Percentiles rank a stretch among this genome's conserved stretches.
These are phyloP conservation scores for Termitomyces sp. DNA, from an alignment of 768 basidiomycete species.

Conservation along the genomic window DNA sequence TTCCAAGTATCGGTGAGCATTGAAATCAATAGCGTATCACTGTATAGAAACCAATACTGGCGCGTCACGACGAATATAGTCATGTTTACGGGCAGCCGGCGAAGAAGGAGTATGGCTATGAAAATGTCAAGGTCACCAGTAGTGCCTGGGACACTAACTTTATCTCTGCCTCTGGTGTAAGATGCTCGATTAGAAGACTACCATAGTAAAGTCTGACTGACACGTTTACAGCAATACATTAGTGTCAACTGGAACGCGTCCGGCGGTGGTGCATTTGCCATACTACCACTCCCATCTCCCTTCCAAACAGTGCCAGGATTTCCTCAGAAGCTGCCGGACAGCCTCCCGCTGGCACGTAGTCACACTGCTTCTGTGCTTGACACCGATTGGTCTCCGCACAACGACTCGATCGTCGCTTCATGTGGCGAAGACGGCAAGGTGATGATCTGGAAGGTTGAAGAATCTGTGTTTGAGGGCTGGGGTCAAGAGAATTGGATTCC, in stretches of 20 bases:
- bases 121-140: conserved; percentile 82
- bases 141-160: conserved; percentile 97
- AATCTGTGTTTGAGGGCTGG: conserved; percentile 74
- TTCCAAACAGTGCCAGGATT: conserved; percentile 49
- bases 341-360: conserved; percentile 85
- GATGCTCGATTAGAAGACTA: conserved; percentile 19
- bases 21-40: background rate
- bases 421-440: conserved; percentile 93
- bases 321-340: conserved; percentile 83
- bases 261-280: conserved; percentile 91
- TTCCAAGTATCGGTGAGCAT: conserved; percentile 75
- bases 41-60: background rate
- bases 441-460: conserved; percentile 83
- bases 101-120: conserved; percentile 77
- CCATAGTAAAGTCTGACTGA: background rate
- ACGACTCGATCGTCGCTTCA: conserved; percentile 86
- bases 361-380: conserved; percentile 85
- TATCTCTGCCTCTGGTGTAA: conserved; percentile 75
- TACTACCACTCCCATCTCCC: conserved; percentile 80
- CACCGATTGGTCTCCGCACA: conserved; percentile 95
- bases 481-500: conserved; percentile 78
- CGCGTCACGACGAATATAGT: conserved; percentile 29
- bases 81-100: conserved; percentile 89
- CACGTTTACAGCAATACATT: conserved; percentile 59
- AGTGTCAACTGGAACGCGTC: conserved; percentile 93